Conservation (phyloP, 176 grass and related monocot species). For the bread wheat (Triticum aestivum) region DNA sequence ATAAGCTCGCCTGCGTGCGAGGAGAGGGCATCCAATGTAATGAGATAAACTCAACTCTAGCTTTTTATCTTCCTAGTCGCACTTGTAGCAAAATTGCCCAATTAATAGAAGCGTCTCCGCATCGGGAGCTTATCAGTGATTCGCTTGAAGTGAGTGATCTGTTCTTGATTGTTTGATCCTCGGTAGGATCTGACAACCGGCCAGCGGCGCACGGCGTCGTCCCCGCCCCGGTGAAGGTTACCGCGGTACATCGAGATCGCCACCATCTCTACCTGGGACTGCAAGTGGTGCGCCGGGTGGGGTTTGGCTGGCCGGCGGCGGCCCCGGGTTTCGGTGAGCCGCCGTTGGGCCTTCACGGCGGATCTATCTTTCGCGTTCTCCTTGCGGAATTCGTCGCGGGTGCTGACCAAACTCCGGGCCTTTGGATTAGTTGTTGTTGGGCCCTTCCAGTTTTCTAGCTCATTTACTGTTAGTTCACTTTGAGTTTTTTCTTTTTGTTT, state of each 20-base stretch:
- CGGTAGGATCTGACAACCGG: neutral
- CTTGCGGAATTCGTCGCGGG: neutral
- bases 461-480: too few species aligned
- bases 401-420: neutral
- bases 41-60: too few species aligned
- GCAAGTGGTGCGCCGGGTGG: neutral
- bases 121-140: too few species aligned
- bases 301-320: neutral
- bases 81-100: too few species aligned
- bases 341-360: neutral
- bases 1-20: too few species aligned
- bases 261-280: conserved; percentile 40
- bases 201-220: conserved; percentile 41
- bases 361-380: neutral
- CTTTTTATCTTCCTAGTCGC: too few species aligned
- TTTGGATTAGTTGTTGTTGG: neutral
- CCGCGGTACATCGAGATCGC: conserved; percentile 75
- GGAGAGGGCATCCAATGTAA: too few species aligned
- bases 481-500: too few species aligned
- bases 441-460: neutral
- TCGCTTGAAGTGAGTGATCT: too few species aligned
- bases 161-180: too few species aligned
- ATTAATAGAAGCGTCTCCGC: too few species aligned
- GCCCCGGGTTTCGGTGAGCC: neutral
- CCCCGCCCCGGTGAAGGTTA: conserved; percentile 62